Evolutionary conservation across 1,284 basidiomycete genomes (phyloP).

Genomic region (Cystobasidium slooffiae): DNA sequence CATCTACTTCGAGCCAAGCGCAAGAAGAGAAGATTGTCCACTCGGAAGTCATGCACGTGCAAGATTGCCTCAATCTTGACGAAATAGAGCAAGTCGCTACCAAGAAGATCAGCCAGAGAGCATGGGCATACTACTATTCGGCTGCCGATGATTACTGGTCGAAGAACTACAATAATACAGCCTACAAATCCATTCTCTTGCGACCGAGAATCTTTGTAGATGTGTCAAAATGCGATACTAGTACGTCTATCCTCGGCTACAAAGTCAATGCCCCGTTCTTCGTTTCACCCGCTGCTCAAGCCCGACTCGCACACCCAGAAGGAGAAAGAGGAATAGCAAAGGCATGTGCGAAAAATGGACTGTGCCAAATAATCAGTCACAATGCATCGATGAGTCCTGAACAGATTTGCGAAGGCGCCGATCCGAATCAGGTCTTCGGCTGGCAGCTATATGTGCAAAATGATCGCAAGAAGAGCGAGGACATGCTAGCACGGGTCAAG

Average conservation of each 20-base stretch:
- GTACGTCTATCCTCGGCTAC: slow-evolving; percentile 76
- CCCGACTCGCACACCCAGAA: slow-evolving; percentile 48
- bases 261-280: slow-evolving; percentile 79
- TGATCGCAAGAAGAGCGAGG: slow-evolving; percentile 70
- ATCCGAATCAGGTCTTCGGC: slow-evolving; percentile 71
- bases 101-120: slow-evolving; percentile 45
- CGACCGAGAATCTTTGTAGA: slow-evolving; percentile 76
- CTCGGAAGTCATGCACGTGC: slow-evolving; percentile 26
- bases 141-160: slow-evolving; percentile 34
- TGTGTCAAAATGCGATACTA: slow-evolving; percentile 73
- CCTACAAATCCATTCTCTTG: slow-evolving; percentile 65
- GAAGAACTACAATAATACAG: slow-evolving; percentile 26
- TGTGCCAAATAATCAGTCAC: slow-evolving; percentile 39
- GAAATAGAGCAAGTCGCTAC: slow-evolving; percentile 49
- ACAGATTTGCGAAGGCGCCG: slow-evolving; percentile 67
- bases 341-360: slow-evolving; percentile 39
- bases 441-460: slow-evolving; percentile 80
- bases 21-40: not conserved
- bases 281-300: slow-evolving; percentile 71
- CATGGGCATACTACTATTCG: slow-evolving; percentile 74
- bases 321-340: slow-evolving; percentile 49
- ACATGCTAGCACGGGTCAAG: slow-evolving; percentile 74
- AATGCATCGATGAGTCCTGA: slow-evolving; percentile 76
- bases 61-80: slow-evolving; percentile 49
- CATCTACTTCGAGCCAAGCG: slow-evolving; percentile 6